Base-by-base conservation (phyloP, 257 asterid species). In the Primulina eburnea region DNA sequence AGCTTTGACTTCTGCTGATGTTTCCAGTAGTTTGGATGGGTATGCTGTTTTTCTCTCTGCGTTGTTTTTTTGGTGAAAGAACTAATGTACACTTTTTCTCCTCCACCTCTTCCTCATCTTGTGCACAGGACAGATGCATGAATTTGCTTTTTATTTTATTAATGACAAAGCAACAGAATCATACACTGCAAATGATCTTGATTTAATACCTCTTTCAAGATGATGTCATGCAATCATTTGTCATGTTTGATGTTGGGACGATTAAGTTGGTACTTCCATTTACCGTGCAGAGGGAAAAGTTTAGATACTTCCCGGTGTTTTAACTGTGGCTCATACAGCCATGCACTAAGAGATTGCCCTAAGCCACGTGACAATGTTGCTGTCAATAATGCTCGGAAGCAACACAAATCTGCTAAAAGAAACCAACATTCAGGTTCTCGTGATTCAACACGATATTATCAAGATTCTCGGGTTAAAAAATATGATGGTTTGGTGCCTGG, bases 301-400 rank as follows among this genome's bases (percentile, higher is more conserved):
- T 75, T 79, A 69, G 90, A 83, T 62, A 76, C 83, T 34, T 87
- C 95, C 55, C 97, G 99, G 59, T 94, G 99, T 80, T 94, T 94
- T 80, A 94, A 94, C 77, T 94, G 99, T 84, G 87, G 90, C 74
- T 91, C 97, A 2, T 94, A 91, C 82, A 80, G 82, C 84, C 99
- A 94, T 80, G 80, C 95, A 16, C 72, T 94, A 77, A 94, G 81
- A 81, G 97, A 94, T 43, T 94, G 99, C 83, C 82, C 90, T 66
- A 89, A 88, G 80, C 97, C 99, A 71, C 97, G 97, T 65, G 89
- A 94, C 72, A 84, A 66, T 76, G 83, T 40, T 67, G 96, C 97
- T 71, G 96, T 94, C 58, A 91, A 78, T 79, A 88, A 63, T 83
- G 99, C 99, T 66, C 88, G 99, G 67, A 94, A 89, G 77, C 84